Percentiles rank a stretch among this genome's conserved stretches.
Evolutionary conservation across 202 grass and related monocot genomes (phyloP).

Genomic region (Zoysia matrella): DNA sequence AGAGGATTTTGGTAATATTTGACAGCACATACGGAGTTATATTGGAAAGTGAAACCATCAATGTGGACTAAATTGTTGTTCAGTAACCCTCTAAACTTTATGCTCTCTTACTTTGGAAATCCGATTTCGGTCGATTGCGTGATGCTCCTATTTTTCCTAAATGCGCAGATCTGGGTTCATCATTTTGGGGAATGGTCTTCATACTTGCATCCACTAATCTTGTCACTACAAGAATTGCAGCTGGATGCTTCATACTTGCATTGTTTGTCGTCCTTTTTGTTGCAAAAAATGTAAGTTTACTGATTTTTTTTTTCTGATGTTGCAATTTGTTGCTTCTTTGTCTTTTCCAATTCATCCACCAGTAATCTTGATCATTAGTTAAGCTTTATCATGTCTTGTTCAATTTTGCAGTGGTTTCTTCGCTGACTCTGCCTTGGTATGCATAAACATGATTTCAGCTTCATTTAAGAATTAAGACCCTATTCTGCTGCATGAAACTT

Average conservation of each 20-base stretch:
- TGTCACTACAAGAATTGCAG: conserved; percentile 86
- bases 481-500: conserved; percentile 35
- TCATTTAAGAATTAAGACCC: conserved; percentile 22
- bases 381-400: conserved; percentile 35
- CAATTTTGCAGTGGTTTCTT: conserved; percentile 84
- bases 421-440: conserved; percentile 96
- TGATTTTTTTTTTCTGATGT: conserved; percentile 10
- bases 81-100: conserved; percentile 11
- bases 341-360: not conserved
- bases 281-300: conserved; percentile 79
- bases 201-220: conserved; percentile 94
- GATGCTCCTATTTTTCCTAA: conserved; percentile 37
- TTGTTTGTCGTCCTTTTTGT: conserved; percentile 87
- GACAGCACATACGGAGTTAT: not conserved
- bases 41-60: not conserved
- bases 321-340: conserved; percentile 24
- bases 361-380: conserved; percentile 16
- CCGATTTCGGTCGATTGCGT: not conserved
- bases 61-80: not conserved
- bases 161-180: conserved; percentile 89
- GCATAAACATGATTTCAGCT: conserved; percentile 41
- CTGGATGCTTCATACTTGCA: conserved; percentile 93
- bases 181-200: conserved; percentile 99
- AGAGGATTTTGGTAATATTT: not conserved
- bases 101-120: not conserved